Percentiles rank a stretch among this genome's conserved stretches.
These are phyloP conservation scores for Nicotiana otophora DNA, from an alignment of 257 asterid species.

Conservation along the genomic window DNA sequence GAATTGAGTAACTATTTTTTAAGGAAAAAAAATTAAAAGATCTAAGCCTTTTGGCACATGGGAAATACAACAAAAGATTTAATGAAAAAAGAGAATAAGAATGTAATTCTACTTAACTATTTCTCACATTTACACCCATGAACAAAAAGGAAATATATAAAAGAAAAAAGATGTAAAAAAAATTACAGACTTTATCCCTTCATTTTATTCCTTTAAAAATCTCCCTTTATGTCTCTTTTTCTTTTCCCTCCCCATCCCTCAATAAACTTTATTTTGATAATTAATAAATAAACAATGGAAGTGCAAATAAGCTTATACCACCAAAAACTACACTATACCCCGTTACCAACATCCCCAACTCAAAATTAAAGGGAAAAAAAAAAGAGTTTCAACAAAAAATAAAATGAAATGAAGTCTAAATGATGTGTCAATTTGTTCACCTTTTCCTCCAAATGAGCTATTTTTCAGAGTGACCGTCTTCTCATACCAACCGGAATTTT, in stretches of 20 bases:
- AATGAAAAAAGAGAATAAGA: neutral
- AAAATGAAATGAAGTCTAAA: neutral
- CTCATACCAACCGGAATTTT: slow-evolving; percentile 6
- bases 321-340: slow-evolving; percentile 18
- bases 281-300: slow-evolving; percentile 12
- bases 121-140: slow-evolving; percentile 55
- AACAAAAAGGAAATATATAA: slow-evolving; percentile 21
- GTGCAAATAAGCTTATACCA: slow-evolving; percentile 12
- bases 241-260: slow-evolving; percentile 5
- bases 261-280: slow-evolving; percentile 6
- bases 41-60: neutral
- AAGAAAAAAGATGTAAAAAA: neutral
- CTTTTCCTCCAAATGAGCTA: neutral
- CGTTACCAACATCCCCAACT: slow-evolving; percentile 15
- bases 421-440: slow-evolving; percentile 4
- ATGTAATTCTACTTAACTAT: slow-evolving; percentile 17
- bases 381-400: neutral
- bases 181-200: slow-evolving; percentile 13
- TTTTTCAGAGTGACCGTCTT: slow-evolving; percentile 8
- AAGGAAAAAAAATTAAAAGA: neutral
- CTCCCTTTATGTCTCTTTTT: neutral
- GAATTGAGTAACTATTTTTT: neutral
- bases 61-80: neutral
- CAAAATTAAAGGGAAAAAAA: neutral
- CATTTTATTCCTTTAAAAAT: slow-evolving; percentile 12